Evolutionary conservation across 2,329 filamentous ascomycete species (phyloP), one percentile per base, ranked within the genome.

Genomic region (Aspergillus sp.): DNA sequence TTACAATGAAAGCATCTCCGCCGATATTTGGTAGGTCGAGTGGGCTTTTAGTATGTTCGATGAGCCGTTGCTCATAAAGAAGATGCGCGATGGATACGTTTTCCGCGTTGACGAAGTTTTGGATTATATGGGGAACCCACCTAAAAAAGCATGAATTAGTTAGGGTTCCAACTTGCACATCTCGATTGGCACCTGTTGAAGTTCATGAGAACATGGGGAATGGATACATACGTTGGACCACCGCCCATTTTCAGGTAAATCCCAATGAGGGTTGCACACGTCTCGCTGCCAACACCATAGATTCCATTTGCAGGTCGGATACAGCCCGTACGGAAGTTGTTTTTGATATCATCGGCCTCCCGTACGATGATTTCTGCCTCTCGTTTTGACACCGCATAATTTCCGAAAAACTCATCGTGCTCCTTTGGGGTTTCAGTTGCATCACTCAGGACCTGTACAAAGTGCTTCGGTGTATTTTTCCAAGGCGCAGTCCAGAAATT

Each of bases 61-160:
- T 61, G 1, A 86, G 75, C 5, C 79, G 79, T 17, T 77, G 75
- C 67, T 85, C 82, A 66, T 82, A 81, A 22, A 78, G 71, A 4
- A 85, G 72, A 62, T 85, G 82, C 4, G 78, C 81, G 17, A 84
- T 69, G 9, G 82, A 80, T 58, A 83, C 79, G 67, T 85, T 84
- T 53, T 78, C 76, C 4, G 74, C 76, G 59, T 79, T 74, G 47
- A 82, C 78, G 63, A 80, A 82, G 66, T 78, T 80, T 64, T 84
- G 81, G 24, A 82, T 71, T 26, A 79, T 69, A 15, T 76, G 73
- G 5, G 67, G 64, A 24, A 77, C 73, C 76, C 80, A 83, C 44
- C 76, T 71, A 15, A n/a, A 15, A 15, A 20, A n/a, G n/a, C 41
- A 30, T 53, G 30, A 49, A 49, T 17, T 13, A 26, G 18, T 43